Conservation (phyloP, 208 protist genomes). For the Chromosphaera perkinsii region DNA sequence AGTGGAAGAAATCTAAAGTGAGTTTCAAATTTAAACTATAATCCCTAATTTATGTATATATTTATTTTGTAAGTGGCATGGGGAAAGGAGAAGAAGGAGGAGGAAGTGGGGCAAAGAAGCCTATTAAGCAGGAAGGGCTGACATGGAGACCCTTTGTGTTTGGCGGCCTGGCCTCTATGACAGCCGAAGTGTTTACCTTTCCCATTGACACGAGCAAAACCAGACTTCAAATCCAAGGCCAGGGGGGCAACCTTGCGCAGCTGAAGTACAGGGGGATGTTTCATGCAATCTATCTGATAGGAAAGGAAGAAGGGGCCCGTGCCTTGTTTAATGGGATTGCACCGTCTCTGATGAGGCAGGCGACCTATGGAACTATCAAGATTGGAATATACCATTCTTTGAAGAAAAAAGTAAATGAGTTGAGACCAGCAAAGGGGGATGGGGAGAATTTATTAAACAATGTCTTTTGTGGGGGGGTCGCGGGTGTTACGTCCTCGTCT, state of each 20-base stretch:
- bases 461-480: not conserved
- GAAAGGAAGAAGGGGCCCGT: constrained; percentile 5
- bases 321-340: constrained; percentile 22
- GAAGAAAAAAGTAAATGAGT: not conserved
- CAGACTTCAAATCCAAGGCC: constrained; percentile 23
- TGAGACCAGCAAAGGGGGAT: no score
- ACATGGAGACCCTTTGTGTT: constrained; percentile 19
- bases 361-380: constrained; percentile 24
- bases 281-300: constrained; percentile 3
- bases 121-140: no score
- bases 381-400: constrained; percentile 21
- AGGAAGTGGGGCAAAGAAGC: no score
- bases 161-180: constrained; percentile 15
- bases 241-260: not conserved
- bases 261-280: constrained; percentile 23
- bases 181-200: constrained; percentile 25
- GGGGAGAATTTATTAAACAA: constrained; percentile 3
- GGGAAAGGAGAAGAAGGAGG: no score
- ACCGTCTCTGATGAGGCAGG: constrained; percentile 15
- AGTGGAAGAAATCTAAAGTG: no score
- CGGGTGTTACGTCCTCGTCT: constrained; percentile 7
- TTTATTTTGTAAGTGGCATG: no score
- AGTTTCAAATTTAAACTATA: no score
- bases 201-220: constrained; percentile 31
- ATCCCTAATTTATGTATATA: no score